Evolutionary conservation across 2,329 filamentous ascomycete species (phyloP).

Genomic region (Fusarium irregulare): DNA sequence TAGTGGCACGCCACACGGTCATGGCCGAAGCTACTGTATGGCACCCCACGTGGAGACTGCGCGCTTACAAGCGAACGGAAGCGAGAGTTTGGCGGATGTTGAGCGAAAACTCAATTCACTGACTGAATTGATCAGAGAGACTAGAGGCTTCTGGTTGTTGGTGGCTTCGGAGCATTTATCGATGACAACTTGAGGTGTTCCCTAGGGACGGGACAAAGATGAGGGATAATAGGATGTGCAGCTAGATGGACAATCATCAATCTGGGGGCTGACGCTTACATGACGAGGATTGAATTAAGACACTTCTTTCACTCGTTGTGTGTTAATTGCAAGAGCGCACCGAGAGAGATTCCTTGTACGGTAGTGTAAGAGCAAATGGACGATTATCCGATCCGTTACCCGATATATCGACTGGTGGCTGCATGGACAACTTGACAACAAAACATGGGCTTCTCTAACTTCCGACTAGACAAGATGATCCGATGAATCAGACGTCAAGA

Average conservation of each 20-base stretch:
- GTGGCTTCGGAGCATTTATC: constrained; percentile 20
- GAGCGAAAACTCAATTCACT: constrained; percentile 33
- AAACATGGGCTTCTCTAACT: constrained; percentile 8
- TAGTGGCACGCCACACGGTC: constrained; percentile 30
- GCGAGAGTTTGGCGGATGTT: constrained; percentile 24
- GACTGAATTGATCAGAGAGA: neutral
- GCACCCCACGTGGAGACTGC: constrained; percentile 44
- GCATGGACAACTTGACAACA: constrained; percentile 12
- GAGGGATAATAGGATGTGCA: neutral
- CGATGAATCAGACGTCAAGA: constrained; percentile 34
- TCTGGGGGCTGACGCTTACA: constrained; percentile 38
- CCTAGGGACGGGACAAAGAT: neutral
- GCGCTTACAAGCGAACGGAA: constrained; percentile 40
- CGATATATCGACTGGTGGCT: constrained; percentile 25
- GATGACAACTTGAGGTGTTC: constrained; percentile 28
- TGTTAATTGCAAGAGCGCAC: neutral
- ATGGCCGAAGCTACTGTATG: constrained; percentile 35
- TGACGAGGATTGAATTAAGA: constrained; percentile 25
- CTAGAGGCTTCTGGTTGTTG: neutral
- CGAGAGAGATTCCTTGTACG: neutral
- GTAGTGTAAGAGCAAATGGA: constrained; percentile 2
- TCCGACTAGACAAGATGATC: constrained; percentile 22
- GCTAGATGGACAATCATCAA: constrained; percentile 10
- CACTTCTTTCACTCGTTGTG: neutral
- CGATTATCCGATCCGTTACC: constrained; percentile 36